Conservation (phyloP, 768 basidiomycete genomes). For the Suillus subaureus region DNA sequence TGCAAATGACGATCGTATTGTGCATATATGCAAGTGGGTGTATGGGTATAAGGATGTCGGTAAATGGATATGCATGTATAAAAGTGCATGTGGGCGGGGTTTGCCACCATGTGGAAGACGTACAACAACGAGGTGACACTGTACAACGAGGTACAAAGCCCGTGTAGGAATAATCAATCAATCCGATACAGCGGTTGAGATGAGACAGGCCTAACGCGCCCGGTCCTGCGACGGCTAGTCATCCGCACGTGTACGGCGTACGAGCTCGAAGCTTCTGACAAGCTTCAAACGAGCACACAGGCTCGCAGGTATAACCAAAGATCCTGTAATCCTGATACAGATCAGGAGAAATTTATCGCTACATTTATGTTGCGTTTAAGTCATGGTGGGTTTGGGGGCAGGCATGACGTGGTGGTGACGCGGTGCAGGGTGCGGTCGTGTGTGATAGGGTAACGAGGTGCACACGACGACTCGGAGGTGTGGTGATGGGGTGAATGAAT, state of each 20-base stretch:
- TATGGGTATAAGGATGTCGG: background rate
- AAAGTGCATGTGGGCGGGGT: background rate
- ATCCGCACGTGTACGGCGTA: background rate
- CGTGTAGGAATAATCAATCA: background rate
- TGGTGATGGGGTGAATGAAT: background rate
- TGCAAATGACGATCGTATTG: background rate
- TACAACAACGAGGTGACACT: background rate
- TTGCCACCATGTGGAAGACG: background rate
- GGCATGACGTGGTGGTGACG: no score
- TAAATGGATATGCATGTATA: background rate
- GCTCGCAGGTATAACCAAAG: slow-evolving; percentile 1
- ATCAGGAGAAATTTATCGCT: slow-evolving; percentile 7
- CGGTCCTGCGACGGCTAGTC: background rate
- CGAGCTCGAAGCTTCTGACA: background rate
- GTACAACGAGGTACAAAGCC: background rate
- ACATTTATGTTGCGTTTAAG: slow-evolving; percentile 5
- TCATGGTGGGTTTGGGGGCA: no score
- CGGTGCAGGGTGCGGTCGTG: no score
- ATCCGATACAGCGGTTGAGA: background rate
- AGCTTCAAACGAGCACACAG: background rate
- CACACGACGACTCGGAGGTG: no score
- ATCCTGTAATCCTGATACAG: background rate
- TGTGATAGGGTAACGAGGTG: no score
- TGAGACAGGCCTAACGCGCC: background rate
- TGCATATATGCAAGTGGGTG: slow-evolving; percentile 1